A percentile compares a stretch with the other conserved stretches of the same genome.
These are phyloP conservation scores for Calonectria henricotiae DNA, from an alignment of 2,329 filamentous ascomycete genomes.

Conservation along the genomic window DNA sequence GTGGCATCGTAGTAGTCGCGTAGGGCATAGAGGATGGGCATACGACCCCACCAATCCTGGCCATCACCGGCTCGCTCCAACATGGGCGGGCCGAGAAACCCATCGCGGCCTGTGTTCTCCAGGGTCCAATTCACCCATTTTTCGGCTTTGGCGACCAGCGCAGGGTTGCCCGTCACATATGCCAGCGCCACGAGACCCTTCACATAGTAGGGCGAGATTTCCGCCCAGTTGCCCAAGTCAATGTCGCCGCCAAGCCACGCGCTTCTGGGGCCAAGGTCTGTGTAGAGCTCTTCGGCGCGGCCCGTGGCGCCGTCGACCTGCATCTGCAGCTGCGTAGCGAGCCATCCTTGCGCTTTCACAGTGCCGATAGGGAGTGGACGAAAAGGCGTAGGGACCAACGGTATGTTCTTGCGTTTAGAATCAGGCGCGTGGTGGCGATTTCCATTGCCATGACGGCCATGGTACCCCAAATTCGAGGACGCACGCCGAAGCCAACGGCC, in stretches of 20 bases:
- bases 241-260: conserved; percentile 23
- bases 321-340: conserved; percentile 15
- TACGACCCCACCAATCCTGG: conserved; percentile 20
- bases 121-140: conserved; percentile 22
- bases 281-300: conserved; percentile 8
- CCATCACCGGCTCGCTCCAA: conserved; percentile 7
- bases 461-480: neutral
- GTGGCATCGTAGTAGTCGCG: conserved; percentile 22
- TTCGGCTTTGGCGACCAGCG: conserved; percentile 4
- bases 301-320: conserved; percentile 8
- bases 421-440: neutral
- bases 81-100: conserved; percentile 21
- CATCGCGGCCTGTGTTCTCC: conserved; percentile 17
- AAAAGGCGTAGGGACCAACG: neutral
- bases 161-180: neutral
- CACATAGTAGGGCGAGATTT: conserved; percentile 19
- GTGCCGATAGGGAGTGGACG: conserved; percentile 2
- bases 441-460: neutral
- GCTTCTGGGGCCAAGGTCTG: conserved; percentile 9
- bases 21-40: conserved; percentile 23
- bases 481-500: conserved; percentile 8
- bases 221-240: conserved; percentile 10
- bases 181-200: conserved; percentile 16
- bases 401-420: neutral
- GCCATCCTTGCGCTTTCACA: conserved; percentile 10